Base-by-base conservation (phyloP, 768 basidiomycete genomes). In the Termitomyces sp. region DNA sequence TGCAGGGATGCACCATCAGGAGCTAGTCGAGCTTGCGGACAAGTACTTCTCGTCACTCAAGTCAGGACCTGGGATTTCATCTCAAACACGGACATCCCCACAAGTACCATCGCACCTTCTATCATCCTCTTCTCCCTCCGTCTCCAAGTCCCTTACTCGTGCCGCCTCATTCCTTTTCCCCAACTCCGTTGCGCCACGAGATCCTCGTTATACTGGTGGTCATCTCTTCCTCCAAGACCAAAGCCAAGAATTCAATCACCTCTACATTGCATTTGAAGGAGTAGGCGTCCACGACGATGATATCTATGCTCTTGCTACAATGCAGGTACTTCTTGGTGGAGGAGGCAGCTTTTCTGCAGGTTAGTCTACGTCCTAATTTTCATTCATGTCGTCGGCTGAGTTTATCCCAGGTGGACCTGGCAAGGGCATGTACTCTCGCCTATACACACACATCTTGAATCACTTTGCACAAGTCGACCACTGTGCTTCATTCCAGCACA, bases 361-460 rank as follows among this genome's bases (percentile, higher is more conserved):
- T 86, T 64, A 41, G 76, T 61, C 9, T 35, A 18, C 7, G 54
- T 52, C 57, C 18, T 20, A 28, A 30, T 59, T 22, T 35, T 26
- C 7, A 38, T 16, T 11, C 28, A 26, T 48, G 24, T 35, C 43
- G 40, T 52, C 14, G 1, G 48, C 35, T 52, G 53, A 51, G 55
- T 54, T 63, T 53, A 38, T 51, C 52, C 24, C 64, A 82, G 94
- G 96, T 62, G 96, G 96, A 3, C 96, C 96, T 2, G 96, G 96
- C 16, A 98, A 98, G 76, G 96, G 96, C 65, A 98, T 98, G 96
- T 98, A 97, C 79, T 94, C 94, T 35, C 88, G 96, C 26, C 75
- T 98, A 30, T 98, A 98, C 76, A 96, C 94, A 10, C 87, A 94
- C 68, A 93, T 98, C 66, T 85, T 98, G 57, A 98, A 98, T 70